phyloP scores from a whole-genome alignment of 2,329 filamentous ascomycete genomes.

The Beauveria sp. region DNA sequence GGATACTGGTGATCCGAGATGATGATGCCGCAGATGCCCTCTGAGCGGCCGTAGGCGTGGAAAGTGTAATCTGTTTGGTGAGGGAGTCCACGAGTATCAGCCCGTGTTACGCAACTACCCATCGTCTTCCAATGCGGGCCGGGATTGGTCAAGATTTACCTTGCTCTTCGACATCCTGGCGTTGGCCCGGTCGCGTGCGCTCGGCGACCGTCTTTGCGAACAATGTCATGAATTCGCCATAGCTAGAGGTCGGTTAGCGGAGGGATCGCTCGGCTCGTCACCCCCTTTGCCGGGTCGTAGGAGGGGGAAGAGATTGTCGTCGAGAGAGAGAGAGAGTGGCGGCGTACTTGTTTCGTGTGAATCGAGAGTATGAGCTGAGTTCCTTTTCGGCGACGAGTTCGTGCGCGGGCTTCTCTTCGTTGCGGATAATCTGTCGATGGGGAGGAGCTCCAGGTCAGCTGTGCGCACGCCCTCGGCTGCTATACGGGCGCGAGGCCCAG shows the following conservation, averaged over 20 bases:
- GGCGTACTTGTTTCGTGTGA: conserved; percentile 63
- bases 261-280: not conserved
- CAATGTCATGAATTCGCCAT: conserved; percentile 68
- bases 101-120: not conserved
- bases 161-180: conserved; percentile 80
- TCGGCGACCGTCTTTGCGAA: conserved; percentile 85
- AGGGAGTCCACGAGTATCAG: not conserved
- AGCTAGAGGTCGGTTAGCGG: conserved; percentile 20
- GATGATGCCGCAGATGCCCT: conserved; percentile 69
- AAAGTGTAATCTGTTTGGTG: conserved; percentile 59
- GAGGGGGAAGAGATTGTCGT: not conserved
- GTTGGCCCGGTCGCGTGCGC: conserved; percentile 69
- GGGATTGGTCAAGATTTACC: conserved; percentile 33
- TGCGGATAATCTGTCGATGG: conserved; percentile 65
- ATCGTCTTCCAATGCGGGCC: not conserved
- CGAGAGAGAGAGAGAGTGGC: not conserved
- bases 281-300: not conserved
- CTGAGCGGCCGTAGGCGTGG: conserved; percentile 68
- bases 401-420: conserved; percentile 65
- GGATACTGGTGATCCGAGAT: conserved; percentile 73
- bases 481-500: conserved; percentile 20
- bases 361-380: conserved; percentile 70
- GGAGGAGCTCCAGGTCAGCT: conserved; percentile 10
- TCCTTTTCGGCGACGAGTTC: conserved; percentile 74
- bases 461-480: conserved; percentile 9